Evolutionary conservation across 1,284 basidiomycete genomes (phyloP).

Genomic region (Rhodotorula sp.): DNA sequence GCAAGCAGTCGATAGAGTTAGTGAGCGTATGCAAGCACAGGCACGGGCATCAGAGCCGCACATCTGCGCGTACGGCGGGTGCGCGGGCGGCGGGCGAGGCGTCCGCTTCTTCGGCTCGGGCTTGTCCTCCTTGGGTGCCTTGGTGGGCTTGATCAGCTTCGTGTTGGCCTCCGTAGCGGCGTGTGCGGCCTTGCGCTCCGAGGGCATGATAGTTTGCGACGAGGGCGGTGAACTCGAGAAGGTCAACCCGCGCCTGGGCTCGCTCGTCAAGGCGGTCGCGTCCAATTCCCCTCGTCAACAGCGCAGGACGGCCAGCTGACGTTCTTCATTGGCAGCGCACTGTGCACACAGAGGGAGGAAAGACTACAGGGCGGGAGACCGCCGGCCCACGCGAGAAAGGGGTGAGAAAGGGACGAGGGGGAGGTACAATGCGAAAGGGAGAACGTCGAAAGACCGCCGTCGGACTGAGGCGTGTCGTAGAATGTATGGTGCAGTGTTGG

Average conservation of each 20-base stretch:
- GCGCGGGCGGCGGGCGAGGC: not conserved
- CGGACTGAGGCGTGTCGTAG: no score
- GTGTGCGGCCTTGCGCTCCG: not conserved
- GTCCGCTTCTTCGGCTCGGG: not conserved
- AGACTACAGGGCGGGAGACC: not conserved
- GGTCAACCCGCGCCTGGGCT: not conserved
- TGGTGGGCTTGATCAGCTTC: not conserved
- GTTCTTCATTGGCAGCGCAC: not conserved
- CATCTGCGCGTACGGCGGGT: constrained; percentile 5
- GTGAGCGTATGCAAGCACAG: not conserved
- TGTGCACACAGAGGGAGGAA: not conserved
- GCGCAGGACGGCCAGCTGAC: not conserved
- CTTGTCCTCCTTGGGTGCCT: not conserved
- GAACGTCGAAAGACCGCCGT: not conserved
- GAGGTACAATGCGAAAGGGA: not conserved
- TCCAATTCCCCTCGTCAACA: not conserved
- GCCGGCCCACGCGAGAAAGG: no score
- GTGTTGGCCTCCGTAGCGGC: not conserved
- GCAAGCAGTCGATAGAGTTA: no score
- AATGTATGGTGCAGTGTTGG: no score
- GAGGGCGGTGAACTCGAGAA: not conserved
- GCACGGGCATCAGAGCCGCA: not conserved
- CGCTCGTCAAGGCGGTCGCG: not conserved
- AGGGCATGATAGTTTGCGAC: not conserved
- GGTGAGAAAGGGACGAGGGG: no score